Base-by-base conservation (phyloP, 371 early-diverging fungal genomes). In the Mortierella sp. region DNA sequence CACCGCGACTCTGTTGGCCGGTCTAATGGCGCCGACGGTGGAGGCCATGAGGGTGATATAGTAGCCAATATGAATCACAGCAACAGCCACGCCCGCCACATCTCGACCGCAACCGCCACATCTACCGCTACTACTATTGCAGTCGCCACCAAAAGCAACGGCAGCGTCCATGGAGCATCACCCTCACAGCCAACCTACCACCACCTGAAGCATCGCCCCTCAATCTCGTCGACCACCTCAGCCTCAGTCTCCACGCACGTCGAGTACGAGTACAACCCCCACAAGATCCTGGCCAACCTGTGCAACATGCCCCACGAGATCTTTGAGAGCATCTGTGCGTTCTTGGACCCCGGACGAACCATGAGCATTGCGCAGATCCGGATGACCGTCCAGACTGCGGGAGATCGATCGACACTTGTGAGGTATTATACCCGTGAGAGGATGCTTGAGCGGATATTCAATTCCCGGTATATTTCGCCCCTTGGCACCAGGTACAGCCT, bases 311-410 rank as follows among this genome's bases (percentile, higher is more conserved):
- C 86, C 0, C 76, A 81, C 70, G 86, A 86, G 82, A 86, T 86
- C 50, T 86, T 86, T 77, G 86, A 86, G 71, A 81, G 79, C 54
- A 72, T 86, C 28, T 86, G 86, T 71, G 86, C 86, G n/a, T 82
- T 86, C 67, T 46, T 86, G 72, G 86, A 86, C 53, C 82, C 82
- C 5, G 86, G 86, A 13, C 76, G 86, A 3, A 81, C 79, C 14
- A 86, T 86, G 86, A 81, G 44, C 61, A 86, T 86, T 75, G 75
- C 82, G 4, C 86, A 86, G 74, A 69, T 86, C n/a, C 82, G 86
- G 11, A 79, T 79, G 28, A 86, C 86, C 0, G 86, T 86, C 9
- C 82, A 72, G 54, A 69, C 59, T 3, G 86, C 86, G 9, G 79
- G 79, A 14, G 82, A 86, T 44, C 79, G 79, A 69, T 71, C 73